Evolutionary conservation across 2,329 filamentous ascomycete species (phyloP).

Genomic region (Nemania sp.): DNA sequence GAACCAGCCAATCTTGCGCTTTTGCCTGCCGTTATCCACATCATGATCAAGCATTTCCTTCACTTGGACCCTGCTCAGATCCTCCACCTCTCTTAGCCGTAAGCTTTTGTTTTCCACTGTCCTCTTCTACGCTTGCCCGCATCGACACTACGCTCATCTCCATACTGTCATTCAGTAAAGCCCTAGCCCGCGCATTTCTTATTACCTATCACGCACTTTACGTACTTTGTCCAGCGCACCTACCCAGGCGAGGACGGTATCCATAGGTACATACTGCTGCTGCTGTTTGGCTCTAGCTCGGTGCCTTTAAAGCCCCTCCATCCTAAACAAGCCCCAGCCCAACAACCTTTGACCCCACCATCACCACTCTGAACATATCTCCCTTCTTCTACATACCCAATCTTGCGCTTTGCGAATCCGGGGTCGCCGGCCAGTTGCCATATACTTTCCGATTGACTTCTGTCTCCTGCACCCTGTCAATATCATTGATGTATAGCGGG

Average conservation of each 20-base stretch:
- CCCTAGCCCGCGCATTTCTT: background rate
- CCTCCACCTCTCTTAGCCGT: conserved; percentile 34
- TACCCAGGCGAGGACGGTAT: no score
- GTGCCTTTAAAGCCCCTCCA: no score
- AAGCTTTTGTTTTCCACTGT: conserved; percentile 9
- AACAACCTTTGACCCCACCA: conserved; percentile 10
- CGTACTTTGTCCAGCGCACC: background rate
- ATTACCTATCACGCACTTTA: background rate
- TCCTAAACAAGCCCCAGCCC: background rate
- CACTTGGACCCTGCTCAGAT: conserved; percentile 22
- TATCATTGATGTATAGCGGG: background rate
- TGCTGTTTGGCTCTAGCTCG: background rate
- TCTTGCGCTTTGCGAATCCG: no score
- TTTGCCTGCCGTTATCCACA: conserved; percentile 28
- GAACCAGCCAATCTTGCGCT: no score
- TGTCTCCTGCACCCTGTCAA: background rate
- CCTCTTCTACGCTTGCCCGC: background rate
- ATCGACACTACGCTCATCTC: no score
- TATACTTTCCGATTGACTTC: background rate
- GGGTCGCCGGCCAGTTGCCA: background rate
- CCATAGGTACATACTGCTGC: background rate
- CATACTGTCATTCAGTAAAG: no score
- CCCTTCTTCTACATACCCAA: background rate
- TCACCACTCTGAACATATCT: background rate
- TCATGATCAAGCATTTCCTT: conserved; percentile 35